Conservation (phyloP, 768 basidiomycete species). For the Lactarius deliciosus region DNA sequence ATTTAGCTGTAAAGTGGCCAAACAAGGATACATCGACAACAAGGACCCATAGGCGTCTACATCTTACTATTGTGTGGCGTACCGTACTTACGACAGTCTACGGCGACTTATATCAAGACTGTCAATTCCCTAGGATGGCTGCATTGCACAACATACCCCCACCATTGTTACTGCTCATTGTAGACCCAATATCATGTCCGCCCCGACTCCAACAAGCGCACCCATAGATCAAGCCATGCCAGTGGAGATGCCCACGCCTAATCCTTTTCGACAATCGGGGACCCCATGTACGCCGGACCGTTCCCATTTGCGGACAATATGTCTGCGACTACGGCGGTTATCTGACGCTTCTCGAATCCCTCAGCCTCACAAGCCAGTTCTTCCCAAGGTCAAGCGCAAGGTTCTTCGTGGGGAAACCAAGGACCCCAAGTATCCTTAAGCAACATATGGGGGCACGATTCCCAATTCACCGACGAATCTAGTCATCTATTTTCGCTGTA, state of each 20-base stretch:
- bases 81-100: too few relatives aligned
- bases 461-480: conserved; percentile 17
- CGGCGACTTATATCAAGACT: background rate
- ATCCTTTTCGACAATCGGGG: background rate
- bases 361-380: background rate
- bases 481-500: conserved; percentile 19
- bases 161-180: background rate
- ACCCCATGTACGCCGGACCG: background rate
- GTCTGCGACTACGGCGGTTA: background rate
- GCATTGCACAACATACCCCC: background rate
- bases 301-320: background rate
- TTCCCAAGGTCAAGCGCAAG: too few relatives aligned
- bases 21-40: background rate
- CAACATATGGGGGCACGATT: background rate
- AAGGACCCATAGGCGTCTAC: background rate
- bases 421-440: background rate
- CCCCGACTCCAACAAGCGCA: background rate
- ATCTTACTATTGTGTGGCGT: background rate
- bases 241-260: background rate
- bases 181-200: background rate
- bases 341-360: background rate
- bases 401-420: background rate
- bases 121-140: background rate
- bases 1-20: too few relatives aligned
- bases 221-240: background rate